Evolutionary conservation across 345 rosid species (phyloP), one percentile per base, ranked within the genome.

Genomic region (Citrus maxima): DNA sequence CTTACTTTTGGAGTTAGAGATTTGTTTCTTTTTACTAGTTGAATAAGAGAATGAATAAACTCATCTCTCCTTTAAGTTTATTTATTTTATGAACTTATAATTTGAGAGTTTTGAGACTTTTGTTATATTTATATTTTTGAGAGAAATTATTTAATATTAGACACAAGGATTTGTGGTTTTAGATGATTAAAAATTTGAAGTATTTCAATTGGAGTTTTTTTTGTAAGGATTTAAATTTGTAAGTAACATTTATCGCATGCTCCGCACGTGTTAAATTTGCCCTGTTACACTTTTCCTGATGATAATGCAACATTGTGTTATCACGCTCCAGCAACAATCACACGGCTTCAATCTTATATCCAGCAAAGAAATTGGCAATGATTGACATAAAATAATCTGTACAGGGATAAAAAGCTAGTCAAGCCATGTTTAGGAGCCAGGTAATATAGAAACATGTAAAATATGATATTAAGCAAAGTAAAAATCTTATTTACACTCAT

Each of bases 181-280:
- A 34, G 1, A 0, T 34, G 1, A 5, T 34, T 34, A 34, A 34
- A 34, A 34, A 34, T 34, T 0, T 34, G 6, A 34, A 5, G 0
- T 34, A 34, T 0, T 34, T 34, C 6, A 34, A 5, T 34, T 5
- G 0, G 6, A 5, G 0, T 0, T 34, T 34, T 34, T 5, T 5
- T 34, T 34, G 6, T 34, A 34, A 34, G 1, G 6, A 34, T 5
- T 34, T 34, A 34, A 34, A 34, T 34, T 34, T 34, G 6, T 34
- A 34, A 34, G 6, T 32, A 32, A 32, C 34, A 0, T 4, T 32
- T 32, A 28, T 28, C 30, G 30, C 30, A 2, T 28, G 30, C 30
- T 28, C 30, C 3, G 30, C 30, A 28, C 30, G 0, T 28, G 30
- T 28, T 28, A 28, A 28, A 28, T 28, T 28, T 28, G 30, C 3